phyloP scores from a whole-genome alignment of 1,284 basidiomycete genomes.

The Cutaneotrichosporon sp. region DNA sequence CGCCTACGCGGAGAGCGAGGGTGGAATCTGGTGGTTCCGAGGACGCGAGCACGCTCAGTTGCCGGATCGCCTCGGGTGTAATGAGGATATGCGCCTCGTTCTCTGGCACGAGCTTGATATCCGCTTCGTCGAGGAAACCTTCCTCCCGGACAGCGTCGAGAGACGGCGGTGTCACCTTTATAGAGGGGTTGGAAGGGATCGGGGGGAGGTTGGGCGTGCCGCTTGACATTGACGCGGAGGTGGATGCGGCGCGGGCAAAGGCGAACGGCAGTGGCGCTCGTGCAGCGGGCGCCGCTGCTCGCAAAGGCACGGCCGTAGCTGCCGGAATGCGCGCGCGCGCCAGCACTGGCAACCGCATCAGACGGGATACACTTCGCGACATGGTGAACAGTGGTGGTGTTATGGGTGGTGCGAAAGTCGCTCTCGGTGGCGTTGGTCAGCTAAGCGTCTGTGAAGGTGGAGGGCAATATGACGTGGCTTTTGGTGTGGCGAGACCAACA shows the following conservation, averaged over 20 bases:
- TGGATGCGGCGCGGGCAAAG: not conserved
- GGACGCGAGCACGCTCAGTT: constrained; percentile 43
- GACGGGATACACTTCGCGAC: too few relatives aligned
- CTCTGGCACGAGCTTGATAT: constrained; percentile 37
- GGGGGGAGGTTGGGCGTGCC: not conserved
- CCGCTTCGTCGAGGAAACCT: constrained; percentile 36
- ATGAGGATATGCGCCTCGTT: constrained; percentile 36
- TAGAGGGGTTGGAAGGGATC: not conserved
- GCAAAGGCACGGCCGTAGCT: too few relatives aligned
- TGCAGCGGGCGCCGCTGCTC: too few relatives aligned
- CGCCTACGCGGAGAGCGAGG: constrained; percentile 50
- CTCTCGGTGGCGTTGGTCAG: too few relatives aligned
- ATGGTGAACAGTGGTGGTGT: too few relatives aligned
- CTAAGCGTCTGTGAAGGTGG: too few relatives aligned
- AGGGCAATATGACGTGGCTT: too few relatives aligned
- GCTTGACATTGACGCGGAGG: not conserved
- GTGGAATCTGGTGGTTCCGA: constrained; percentile 41
- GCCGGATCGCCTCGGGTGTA: constrained; percentile 42
- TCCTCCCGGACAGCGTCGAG: constrained; percentile 40
- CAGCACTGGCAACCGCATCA: too few relatives aligned
- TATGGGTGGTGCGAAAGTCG: too few relatives aligned
- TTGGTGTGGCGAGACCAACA: too few relatives aligned
- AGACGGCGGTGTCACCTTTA: constrained; percentile 30
- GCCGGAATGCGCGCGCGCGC: too few relatives aligned
- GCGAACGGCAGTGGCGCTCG: too few relatives aligned